Conservation (phyloP, 2,329 filamentous ascomycete genomes). For the Dichotomopilus funicola region DNA sequence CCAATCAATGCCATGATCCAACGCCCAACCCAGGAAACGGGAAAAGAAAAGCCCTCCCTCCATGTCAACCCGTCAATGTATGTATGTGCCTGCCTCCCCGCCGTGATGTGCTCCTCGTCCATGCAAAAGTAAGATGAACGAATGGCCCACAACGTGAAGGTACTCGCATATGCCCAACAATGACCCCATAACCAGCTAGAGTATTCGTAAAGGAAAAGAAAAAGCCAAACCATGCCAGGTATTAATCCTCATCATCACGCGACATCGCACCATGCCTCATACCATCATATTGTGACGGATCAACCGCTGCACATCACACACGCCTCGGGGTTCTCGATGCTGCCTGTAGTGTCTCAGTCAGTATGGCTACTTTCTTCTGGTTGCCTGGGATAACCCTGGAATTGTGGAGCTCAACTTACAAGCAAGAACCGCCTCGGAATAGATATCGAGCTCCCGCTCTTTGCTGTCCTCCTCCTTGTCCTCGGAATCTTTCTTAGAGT, state of each 20-base stretch:
- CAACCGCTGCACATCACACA: constrained; percentile 98
- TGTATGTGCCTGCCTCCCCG: background rate
- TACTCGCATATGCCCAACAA: constrained; percentile 7
- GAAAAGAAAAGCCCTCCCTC: too few relatives aligned
- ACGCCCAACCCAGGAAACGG: constrained; percentile 2
- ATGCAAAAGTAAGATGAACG: background rate
- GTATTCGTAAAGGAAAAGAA: background rate
- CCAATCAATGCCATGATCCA: constrained; percentile 1
- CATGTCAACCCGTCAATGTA: background rate
- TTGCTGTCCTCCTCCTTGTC: constrained; percentile 65
- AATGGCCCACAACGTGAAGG: constrained; percentile 3
- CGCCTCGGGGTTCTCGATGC: constrained; percentile 92
- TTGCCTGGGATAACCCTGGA: background rate
- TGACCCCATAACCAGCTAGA: background rate
- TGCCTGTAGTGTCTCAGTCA: constrained; percentile 46
- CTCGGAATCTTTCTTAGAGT: constrained; percentile 51
- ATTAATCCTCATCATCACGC: constrained; percentile 12
- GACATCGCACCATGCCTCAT: constrained; percentile 11
- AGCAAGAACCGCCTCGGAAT: constrained; percentile 81
- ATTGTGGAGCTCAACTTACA: constrained; percentile 52
- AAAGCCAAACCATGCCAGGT: constrained; percentile 8
- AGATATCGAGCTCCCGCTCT: constrained; percentile 83
- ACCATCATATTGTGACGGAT: background rate
- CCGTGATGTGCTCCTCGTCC: constrained; percentile 6
- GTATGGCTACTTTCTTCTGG: background rate